Base-by-base conservation (phyloP, 2,329 filamentous ascomycete species). In the Diplodia intermedia region DNA sequence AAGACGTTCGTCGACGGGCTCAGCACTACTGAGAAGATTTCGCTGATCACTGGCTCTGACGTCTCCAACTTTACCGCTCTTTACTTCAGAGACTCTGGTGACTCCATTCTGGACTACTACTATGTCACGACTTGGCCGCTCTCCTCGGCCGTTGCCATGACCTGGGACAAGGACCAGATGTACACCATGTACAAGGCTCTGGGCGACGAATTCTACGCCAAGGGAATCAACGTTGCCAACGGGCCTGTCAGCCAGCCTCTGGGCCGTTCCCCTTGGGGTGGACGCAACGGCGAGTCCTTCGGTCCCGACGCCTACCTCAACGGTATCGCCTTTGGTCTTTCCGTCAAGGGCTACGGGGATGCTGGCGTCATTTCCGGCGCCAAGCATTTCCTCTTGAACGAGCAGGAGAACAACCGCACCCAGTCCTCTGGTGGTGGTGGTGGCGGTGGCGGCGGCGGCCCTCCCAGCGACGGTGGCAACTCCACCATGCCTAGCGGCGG, bases 341-440 rank as follows among this genome's bases (percentile, higher is more conserved):
- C 49, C 7, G 66, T 68, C 36, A 54, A 68, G 26, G 66, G 55
- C 18, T 62, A 54, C 18, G 52, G 49, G 1, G 56, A 63, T 14
- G 57, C 84, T 38, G 90, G 90, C 0, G 90, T 94, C 0, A 91
- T 92, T 71, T 89, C 91, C 4, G 84, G 86, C 4, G 79, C 88
- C 26, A 85, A 92, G 80, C 90, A 93, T 73, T 91, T 83, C 54
- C 56, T 68, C 7, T 38, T 68, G 23, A 68, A 63, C 49, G 91
- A 94, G 77, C 91, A 94, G 76, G 66, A 68, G n/a, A 68, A 62
- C 49, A 56, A 68, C 66, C 66, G 66, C 90, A 94, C 75, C 87
- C 53, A 43, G 38, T 23, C 33, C 92, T 90, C 77, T 86, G 89
- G 43, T 89, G 91, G 77, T 81, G 84, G 0, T 88, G 85, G 81